Percentiles rank a stretch among this genome's conserved stretches.
Evolutionary conservation across 1,284 basidiomycete genomes (phyloP).

Genomic region (Ustilago shanxiensis): DNA sequence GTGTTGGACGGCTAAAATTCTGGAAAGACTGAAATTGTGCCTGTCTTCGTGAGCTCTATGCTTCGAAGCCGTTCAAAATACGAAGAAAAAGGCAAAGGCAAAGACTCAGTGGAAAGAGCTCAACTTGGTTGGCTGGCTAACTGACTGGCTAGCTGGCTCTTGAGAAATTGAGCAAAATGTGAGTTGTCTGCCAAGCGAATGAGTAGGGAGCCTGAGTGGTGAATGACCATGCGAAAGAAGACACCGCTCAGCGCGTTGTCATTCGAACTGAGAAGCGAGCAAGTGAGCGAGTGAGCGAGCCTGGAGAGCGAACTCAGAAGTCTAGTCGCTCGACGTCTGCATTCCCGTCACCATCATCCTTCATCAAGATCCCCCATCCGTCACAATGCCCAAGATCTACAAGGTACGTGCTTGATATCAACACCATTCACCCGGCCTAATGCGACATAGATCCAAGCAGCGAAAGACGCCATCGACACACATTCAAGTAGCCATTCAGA

Average conservation of each 20-base stretch:
- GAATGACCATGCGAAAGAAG: too few species aligned
- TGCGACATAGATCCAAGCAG: constrained; percentile 9
- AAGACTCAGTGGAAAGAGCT: neutral
- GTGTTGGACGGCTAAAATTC: neutral
- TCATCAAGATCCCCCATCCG: constrained; percentile 52
- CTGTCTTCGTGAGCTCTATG: neutral
- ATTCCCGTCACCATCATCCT: constrained; percentile 53
- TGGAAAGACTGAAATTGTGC: neutral
- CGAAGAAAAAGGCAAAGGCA: neutral
- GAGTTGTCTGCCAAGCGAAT: too few species aligned
- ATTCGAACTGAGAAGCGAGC: neutral
- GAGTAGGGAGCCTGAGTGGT: too few species aligned
- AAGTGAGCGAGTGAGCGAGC: constrained; percentile 8
- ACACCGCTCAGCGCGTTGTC: too few species aligned
- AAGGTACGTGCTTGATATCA: constrained; percentile 50
- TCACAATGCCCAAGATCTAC: constrained; percentile 68
- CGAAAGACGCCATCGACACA: constrained; percentile 22
- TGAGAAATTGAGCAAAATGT: neutral
- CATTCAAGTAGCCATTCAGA: constrained; percentile 9
- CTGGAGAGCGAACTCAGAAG: constrained; percentile 24
- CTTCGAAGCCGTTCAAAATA: neutral
- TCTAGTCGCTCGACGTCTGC: constrained; percentile 26
- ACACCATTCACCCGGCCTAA: neutral
- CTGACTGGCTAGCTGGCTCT: neutral
- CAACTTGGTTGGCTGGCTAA: neutral